Evolutionary conservation across 2,329 filamentous ascomycete genomes (phyloP).

Genomic region (Nothomitra cinnamomea): DNA sequence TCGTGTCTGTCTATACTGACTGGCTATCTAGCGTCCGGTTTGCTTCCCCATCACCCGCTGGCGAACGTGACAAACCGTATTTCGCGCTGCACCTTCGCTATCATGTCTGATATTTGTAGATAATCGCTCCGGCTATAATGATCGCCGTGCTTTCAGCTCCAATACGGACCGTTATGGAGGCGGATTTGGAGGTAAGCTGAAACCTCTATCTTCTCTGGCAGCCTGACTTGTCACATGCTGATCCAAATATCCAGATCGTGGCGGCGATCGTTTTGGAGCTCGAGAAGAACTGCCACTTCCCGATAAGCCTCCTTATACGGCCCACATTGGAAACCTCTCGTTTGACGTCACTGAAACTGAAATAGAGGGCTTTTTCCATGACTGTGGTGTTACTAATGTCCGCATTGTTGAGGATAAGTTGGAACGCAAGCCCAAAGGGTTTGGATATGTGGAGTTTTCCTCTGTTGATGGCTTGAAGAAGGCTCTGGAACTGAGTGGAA

Average conservation of each 20-base stretch:
- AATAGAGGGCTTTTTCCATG: conserved; percentile 70
- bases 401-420: conserved; percentile 95
- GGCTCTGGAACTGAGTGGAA: conserved; percentile 68
- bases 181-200: conserved; percentile 20
- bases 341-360: conserved; percentile 80
- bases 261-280: conserved; percentile 1
- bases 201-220: background rate
- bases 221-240: background rate
- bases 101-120: conserved; percentile 20
- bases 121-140: conserved; percentile 29
- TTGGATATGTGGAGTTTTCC: conserved; percentile 91
- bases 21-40: conserved; percentile 5
- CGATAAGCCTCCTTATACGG: conserved; percentile 83
- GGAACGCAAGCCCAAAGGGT: conserved; percentile 87
- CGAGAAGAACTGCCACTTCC: conserved; percentile 72
- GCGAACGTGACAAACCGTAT: background rate
- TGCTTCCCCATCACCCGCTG: background rate
- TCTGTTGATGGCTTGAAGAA: conserved; percentile 79
- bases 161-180: conserved; percentile 14
- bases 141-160: conserved; percentile 30
- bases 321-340: conserved; percentile 89
- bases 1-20: conserved; percentile 13
- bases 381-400: conserved; percentile 74
- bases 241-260: background rate
- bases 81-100: background rate